phyloP scores from a whole-genome alignment of 345 rosid genomes.

The Rhodamnia rubescens region DNA sequence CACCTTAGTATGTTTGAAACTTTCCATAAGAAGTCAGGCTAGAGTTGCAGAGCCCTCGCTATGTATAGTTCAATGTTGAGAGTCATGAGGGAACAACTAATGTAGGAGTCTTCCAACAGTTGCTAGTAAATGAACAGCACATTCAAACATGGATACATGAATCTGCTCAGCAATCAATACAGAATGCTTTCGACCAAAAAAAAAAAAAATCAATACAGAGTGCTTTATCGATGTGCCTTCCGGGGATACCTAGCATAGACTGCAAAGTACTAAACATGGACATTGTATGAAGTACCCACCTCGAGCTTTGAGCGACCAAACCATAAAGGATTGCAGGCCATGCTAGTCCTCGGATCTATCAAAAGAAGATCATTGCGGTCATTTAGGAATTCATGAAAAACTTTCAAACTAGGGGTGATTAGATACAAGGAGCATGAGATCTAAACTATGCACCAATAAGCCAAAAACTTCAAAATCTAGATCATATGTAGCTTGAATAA shows the following conservation, averaged over 20 bases:
- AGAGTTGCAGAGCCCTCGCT: background rate
- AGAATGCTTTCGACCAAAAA: background rate
- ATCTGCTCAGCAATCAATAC: background rate
- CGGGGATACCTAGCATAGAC: background rate
- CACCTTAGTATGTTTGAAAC: background rate
- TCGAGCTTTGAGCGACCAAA: slow-evolving; percentile 96
- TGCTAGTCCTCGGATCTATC: slow-evolving; percentile 78
- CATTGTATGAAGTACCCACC: slow-evolving; percentile 16
- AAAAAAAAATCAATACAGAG: background rate
- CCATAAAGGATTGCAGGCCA: slow-evolving; percentile 95
- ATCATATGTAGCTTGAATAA: slow-evolving; percentile 15
- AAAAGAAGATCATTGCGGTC: slow-evolving; percentile 6
- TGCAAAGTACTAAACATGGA: background rate
- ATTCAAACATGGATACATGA: background rate
- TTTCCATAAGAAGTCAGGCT: background rate
- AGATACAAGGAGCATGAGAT: background rate
- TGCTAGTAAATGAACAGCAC: background rate
- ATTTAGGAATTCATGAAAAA: background rate
- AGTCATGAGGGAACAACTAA: background rate
- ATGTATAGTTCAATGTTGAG: background rate
- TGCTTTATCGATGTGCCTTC: background rate
- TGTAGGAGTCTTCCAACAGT: background rate
- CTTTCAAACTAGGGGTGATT: background rate
- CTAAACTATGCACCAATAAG: background rate
- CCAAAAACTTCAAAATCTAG: background rate